Evolutionary conservation across 176 grass and related monocot species (phyloP).

Genomic region (Bonia amplexicaulis): DNA sequence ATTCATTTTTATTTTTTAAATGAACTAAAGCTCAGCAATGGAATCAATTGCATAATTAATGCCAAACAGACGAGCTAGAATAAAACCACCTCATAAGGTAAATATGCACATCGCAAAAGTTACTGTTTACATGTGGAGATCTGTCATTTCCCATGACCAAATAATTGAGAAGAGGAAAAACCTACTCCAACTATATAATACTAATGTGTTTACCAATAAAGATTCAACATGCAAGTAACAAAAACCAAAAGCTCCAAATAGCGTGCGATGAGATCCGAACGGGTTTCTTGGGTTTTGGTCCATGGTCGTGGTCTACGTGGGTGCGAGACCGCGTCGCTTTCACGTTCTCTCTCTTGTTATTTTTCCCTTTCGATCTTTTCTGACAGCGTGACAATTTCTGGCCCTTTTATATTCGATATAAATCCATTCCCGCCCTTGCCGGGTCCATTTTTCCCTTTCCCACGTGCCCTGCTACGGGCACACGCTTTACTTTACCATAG

Average conservation of each 20-base stretch:
- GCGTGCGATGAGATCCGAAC: not conserved
- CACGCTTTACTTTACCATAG: conserved; percentile 16
- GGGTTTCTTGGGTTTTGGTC: conserved; percentile 33
- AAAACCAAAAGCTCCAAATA: not conserved
- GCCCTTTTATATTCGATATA: conserved; percentile 34
- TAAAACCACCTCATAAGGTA: not conserved
- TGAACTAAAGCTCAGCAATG: not conserved
- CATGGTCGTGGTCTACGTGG: conserved; percentile 11
- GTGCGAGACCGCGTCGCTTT: conserved; percentile 14
- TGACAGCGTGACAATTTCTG: conserved; percentile 35
- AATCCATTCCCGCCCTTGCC: conserved; percentile 38
- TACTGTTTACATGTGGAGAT: not conserved
- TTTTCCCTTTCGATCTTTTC: conserved; percentile 43
- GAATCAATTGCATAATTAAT: not conserved
- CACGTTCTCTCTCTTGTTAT: conserved; percentile 43
- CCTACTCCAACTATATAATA: not conserved
- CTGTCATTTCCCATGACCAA: not conserved
- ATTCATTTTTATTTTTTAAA: not conserved
- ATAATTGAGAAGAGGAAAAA: not conserved
- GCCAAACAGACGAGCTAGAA: not conserved
- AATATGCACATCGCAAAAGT: not conserved
- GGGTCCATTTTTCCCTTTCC: conserved; percentile 36
- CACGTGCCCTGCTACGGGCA: conserved; percentile 36
- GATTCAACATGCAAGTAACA: not conserved
- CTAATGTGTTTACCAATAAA: not conserved